These are phyloP conservation scores for Paecilomyces formosus DNA, from an alignment of 2,329 filamentous ascomycete species.

Conservation along the genomic window DNA sequence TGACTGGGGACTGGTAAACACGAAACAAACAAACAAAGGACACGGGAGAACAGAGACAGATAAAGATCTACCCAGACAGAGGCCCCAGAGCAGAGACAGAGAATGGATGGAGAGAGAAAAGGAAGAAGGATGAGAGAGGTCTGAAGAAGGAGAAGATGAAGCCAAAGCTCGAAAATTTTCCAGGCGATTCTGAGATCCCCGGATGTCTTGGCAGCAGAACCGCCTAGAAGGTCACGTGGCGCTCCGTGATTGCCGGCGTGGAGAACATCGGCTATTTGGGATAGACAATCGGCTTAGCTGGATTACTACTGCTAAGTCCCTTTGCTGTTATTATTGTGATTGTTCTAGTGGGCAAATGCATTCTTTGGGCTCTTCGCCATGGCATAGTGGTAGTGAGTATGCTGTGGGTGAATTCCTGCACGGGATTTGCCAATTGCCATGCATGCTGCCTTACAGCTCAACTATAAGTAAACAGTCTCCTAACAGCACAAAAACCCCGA, in stretches of 20 bases:
- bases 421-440: background rate
- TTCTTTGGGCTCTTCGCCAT: too few relatives aligned
- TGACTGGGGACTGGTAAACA: constrained; percentile 31
- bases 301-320: too few relatives aligned
- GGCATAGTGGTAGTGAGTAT: too few relatives aligned
- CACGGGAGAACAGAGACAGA: constrained; percentile 13
- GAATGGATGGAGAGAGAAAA: constrained; percentile 19
- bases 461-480: background rate
- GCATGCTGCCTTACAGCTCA: background rate
- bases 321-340: too few relatives aligned
- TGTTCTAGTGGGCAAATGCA: too few relatives aligned
- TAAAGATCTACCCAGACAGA: constrained; percentile 24
- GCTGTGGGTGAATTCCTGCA: too few relatives aligned
- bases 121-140: constrained; percentile 22
- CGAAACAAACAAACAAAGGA: constrained; percentile 15
- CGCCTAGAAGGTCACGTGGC: constrained; percentile 36
- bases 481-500: background rate
- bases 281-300: background rate
- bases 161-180: constrained; percentile 36
- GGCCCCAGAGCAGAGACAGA: constrained; percentile 23
- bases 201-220: constrained; percentile 37
- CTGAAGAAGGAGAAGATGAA: constrained; percentile 21
- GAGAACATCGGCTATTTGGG: background rate
- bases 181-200: constrained; percentile 31
- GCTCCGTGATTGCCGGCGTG: background rate